Percentiles rank a stretch among this genome's conserved stretches.
Conservation (phyloP, 2,329 filamentous ascomycete species). For the Aspergillus candidus region DNA sequence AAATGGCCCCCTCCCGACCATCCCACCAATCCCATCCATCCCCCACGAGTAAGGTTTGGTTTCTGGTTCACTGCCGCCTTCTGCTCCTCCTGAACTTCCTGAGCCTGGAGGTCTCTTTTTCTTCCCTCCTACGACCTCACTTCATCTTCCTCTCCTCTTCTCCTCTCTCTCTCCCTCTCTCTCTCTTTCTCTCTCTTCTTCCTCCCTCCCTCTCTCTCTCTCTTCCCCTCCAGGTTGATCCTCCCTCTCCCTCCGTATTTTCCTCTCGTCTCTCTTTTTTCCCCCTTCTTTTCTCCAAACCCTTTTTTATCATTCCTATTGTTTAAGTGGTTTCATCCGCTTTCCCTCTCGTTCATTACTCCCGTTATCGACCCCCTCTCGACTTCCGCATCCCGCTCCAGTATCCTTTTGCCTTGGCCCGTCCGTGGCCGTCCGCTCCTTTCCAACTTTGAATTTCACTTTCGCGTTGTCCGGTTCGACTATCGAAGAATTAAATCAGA, state of each 20-base stretch:
- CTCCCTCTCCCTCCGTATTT: constrained; percentile 9
- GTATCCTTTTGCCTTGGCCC: constrained; percentile 17
- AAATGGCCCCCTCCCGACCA: no score
- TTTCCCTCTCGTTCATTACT: constrained; percentile 8
- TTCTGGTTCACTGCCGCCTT: constrained; percentile 1
- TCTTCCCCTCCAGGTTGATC: constrained; percentile 11
- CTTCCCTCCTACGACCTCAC: constrained; percentile 15
- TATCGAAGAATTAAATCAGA: background rate
- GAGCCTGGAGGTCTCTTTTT: constrained; percentile 4
- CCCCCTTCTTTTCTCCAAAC: no score
- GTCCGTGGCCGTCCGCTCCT: constrained; percentile 36
- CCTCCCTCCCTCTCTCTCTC: constrained; percentile 7
- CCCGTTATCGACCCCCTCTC: constrained; percentile 4
- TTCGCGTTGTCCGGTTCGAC: constrained; percentile 7
- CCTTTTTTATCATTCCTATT: constrained; percentile 3
- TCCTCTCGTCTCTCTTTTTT: constrained; percentile 6
- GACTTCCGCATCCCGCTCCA: background rate
- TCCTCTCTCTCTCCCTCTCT: constrained; percentile 9
- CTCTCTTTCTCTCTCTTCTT: constrained; percentile 4
- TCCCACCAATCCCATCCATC: no score
- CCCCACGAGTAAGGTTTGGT: no score
- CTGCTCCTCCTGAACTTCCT: constrained; percentile 10
- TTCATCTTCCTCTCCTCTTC: constrained; percentile 12
- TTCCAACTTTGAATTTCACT: constrained; percentile 15
- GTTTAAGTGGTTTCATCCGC: constrained; percentile 8